Evolutionary conservation across 345 rosid species (phyloP).

Genomic region (Salix koriyanagi): DNA sequence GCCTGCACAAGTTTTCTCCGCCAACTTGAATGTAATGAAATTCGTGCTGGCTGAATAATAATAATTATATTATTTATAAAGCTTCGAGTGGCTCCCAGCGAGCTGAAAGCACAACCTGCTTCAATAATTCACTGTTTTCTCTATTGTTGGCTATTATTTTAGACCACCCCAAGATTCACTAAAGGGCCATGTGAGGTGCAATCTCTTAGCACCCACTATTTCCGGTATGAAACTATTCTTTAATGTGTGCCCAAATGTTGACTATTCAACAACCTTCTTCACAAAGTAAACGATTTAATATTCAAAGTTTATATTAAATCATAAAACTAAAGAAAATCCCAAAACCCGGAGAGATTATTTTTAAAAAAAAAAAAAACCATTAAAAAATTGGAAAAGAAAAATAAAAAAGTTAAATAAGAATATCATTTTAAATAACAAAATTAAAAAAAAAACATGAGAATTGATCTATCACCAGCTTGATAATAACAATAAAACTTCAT

Average conservation of each 20-base stretch:
- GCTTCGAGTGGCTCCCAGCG: slow-evolving; percentile 30
- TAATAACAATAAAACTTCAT: too few relatives aligned
- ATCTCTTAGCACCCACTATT: not conserved
- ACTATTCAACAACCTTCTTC: not conserved
- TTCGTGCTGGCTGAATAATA: slow-evolving; percentile 16
- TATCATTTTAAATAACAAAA: too few relatives aligned
- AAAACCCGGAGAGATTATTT: not conserved
- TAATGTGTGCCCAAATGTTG: not conserved
- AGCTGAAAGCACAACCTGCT: slow-evolving; percentile 25
- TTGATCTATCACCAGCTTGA: too few relatives aligned
- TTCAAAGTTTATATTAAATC: too few relatives aligned
- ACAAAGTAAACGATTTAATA: too few relatives aligned
- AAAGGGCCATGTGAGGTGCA: slow-evolving; percentile 45
- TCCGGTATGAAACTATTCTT: not conserved
- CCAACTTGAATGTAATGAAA: slow-evolving; percentile 6
- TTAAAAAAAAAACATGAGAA: too few relatives aligned
- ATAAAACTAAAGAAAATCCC: not conserved
- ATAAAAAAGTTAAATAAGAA: too few relatives aligned
- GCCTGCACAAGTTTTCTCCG: not conserved
- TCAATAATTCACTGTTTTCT: slow-evolving; percentile 30
- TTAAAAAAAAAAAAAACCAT: too few relatives aligned
- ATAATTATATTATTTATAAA: not conserved
- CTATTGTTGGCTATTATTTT: slow-evolving; percentile 10
- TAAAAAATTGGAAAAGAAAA: too few relatives aligned
- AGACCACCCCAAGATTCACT: slow-evolving; percentile 54